These are phyloP conservation scores for Botrytis aclada DNA, from an alignment of 2,329 filamentous ascomycete species.

Conservation along the genomic window DNA sequence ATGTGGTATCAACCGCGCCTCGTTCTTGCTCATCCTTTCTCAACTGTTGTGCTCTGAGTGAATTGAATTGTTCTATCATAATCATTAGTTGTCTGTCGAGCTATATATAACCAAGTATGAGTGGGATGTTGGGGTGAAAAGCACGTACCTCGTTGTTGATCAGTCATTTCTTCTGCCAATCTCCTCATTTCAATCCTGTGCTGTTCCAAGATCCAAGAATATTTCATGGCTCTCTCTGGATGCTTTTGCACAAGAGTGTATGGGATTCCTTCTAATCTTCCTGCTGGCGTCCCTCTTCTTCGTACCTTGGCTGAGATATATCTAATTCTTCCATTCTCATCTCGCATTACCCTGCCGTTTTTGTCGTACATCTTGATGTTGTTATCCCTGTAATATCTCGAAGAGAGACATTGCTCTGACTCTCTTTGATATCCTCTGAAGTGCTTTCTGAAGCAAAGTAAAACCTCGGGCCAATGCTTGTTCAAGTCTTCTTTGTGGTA, in stretches of 20 bases:
- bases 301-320: constrained; percentile 20
- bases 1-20: neutral
- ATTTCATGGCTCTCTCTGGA: constrained; percentile 19
- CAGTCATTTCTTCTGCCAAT: neutral
- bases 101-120: neutral
- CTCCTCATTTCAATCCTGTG: constrained; percentile 18
- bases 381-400: constrained; percentile 23
- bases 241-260: constrained; percentile 20
- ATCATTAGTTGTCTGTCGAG: neutral
- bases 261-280: constrained; percentile 19
- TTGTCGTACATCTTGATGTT: constrained; percentile 9
- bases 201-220: constrained; percentile 19
- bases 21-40: neutral
- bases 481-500: constrained; percentile 23
- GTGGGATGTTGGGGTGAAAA: neutral
- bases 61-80: neutral
- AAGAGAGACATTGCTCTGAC: constrained; percentile 20
- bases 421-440: constrained; percentile 10
- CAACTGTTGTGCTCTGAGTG: neutral
- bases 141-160: constrained; percentile 8
- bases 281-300: constrained; percentile 13
- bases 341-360: constrained; percentile 1
- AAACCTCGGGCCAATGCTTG: constrained; percentile 15
- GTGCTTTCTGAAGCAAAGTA: neutral
- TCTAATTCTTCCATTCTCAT: constrained; percentile 20